Conservation (phyloP, 2,329 filamentous ascomycete species). For the Trichoderma citrinoviride region DNA sequence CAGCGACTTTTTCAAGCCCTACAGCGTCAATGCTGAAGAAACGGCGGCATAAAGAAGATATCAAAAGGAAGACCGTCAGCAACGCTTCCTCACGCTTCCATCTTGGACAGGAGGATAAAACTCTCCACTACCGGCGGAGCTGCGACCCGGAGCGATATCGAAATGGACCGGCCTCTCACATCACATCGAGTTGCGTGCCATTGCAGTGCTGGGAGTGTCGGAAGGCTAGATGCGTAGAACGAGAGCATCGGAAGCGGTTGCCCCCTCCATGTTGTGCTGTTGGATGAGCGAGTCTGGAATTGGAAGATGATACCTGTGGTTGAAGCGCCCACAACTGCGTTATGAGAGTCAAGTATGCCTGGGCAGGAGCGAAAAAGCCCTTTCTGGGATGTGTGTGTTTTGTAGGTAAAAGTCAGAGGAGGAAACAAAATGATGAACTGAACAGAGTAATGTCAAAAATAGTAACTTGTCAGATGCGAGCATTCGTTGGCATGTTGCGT, state of each 20-base stretch:
- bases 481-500: background rate
- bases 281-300: background rate
- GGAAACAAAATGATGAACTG: background rate
- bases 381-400: background rate
- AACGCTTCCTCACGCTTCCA: background rate
- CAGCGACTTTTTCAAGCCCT: conserved; percentile 76
- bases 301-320: background rate
- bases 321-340: background rate
- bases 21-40: conserved; percentile 53
- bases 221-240: background rate
- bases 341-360: background rate
- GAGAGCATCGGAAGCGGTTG: background rate
- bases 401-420: background rate
- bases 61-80: background rate
- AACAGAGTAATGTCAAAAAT: background rate
- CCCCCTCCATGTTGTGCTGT: background rate
- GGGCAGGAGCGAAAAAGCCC: background rate
- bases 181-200: background rate
- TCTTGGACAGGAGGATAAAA: background rate
- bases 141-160: background rate
- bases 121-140: background rate
- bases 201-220: background rate
- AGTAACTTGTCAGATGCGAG: background rate
- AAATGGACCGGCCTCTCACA: background rate
- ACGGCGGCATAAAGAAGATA: conserved; percentile 35